Evolutionary conservation across 2,329 filamentous ascomycete genomes (phyloP).

Genomic region (Ceratocystis smalleyi): DNA sequence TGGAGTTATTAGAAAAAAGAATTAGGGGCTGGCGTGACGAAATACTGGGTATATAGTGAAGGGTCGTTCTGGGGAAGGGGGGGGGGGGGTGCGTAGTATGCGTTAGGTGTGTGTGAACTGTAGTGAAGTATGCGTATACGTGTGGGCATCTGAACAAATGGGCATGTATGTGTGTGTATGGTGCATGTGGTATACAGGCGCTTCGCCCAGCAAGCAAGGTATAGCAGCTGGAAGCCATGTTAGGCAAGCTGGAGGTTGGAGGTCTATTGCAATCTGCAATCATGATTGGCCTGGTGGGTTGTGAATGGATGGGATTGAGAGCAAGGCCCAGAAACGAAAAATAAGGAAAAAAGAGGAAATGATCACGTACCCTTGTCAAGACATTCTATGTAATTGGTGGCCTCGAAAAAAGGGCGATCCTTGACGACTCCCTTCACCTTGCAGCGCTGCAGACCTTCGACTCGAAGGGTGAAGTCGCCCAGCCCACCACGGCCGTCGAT

Average conservation of each 20-base stretch:
- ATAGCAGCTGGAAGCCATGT: neutral
- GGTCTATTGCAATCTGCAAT: neutral
- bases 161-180: neutral
- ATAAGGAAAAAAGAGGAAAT: neutral
- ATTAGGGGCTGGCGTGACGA: conserved; percentile 9
- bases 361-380: conserved; percentile 47
- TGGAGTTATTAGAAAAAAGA: neutral
- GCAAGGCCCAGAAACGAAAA: conserved; percentile 11
- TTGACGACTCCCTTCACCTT: conserved; percentile 57
- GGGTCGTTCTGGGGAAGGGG: neutral
- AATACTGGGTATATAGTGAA: conserved; percentile 2
- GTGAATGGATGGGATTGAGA: conserved; percentile 21
- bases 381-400: conserved; percentile 49
- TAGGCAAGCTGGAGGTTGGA: neutral
- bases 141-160: too few relatives aligned
- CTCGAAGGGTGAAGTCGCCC: conserved; percentile 65
- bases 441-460: conserved; percentile 71
- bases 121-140: neutral
- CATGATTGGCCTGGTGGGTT: neutral
- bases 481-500: conserved; percentile 55
- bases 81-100: neutral
- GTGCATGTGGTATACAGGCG: neutral
- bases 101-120: neutral
- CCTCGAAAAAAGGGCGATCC: conserved; percentile 77
- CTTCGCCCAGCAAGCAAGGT: neutral